Evolutionary conservation across 2,329 filamentous ascomycete species (phyloP), one percentile per base, ranked within the genome.

Genomic region (Cordyceps militaris): DNA sequence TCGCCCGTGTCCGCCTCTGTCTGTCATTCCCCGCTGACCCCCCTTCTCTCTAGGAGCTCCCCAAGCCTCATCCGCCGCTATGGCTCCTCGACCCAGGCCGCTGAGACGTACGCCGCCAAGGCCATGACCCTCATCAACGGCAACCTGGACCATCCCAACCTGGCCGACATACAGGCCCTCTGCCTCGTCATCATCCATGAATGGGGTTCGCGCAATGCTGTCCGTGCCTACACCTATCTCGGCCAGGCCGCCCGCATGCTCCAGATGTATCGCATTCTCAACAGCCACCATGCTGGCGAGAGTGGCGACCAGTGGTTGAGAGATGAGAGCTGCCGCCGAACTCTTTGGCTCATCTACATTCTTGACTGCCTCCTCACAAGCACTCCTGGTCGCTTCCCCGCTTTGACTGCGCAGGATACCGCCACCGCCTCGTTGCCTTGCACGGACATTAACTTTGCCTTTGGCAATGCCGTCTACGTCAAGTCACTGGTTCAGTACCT

Each of bases 171-270:
- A 59, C 82, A 85, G 71, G 78, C 81, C 50, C 72, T 84, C 30
- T 84, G 82, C 69, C 74, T 85, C 56, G 70, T 85, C 62, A 79
- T 83, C 62, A 81, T 85, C 54, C 82, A 85, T 63, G 82, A 85
- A 70, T 85, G 82, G 82, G 82, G 82, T 49, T 79, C 78, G 58
- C 72, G 82, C 43, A 84, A 83, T 67, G 82, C 82, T 38, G 80
- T 85, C 30, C 80, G 82, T 19, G 82, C 82, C 61, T 85, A 85
- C 73, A 79, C 83, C 67, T 84, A 84, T 66, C 74, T 85, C 24
- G 82, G 82, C 61, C 81, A 84, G 66, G 82, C 82, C 32, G 78
- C 80, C n/a, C 79, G 82, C 59, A 84, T 85, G 81, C 76, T 82
- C 32, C 82, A 85, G 70, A 85, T 85, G 82, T 83, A 80, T 64